These are phyloP conservation scores for Tuber melanosporum DNA, from an alignment of 495 filamentous ascomycete species.

Conservation along the genomic window DNA sequence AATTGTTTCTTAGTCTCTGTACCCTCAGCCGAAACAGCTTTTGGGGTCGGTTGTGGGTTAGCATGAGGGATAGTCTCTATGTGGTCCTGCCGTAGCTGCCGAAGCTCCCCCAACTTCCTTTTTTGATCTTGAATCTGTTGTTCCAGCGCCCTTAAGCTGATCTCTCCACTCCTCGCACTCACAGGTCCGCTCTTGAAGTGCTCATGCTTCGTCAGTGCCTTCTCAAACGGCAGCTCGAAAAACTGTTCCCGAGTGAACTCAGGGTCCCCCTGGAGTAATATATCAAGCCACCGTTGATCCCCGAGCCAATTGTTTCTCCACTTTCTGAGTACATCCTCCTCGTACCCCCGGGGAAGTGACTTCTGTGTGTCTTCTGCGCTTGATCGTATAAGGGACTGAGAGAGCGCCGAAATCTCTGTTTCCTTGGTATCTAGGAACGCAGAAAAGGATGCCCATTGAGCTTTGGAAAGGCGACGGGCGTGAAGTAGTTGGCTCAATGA, in stretches of 20 bases:
- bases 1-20: slow-evolving; percentile 3
- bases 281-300: slow-evolving; percentile 40
- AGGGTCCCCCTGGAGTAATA: slow-evolving; percentile 35
- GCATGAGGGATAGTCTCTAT: not conserved
- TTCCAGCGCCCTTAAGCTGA: slow-evolving; percentile 35
- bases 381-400: slow-evolving; percentile 7
- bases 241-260: slow-evolving; percentile 36
- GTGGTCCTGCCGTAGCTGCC: slow-evolving; percentile 20
- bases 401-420: slow-evolving; percentile 20
- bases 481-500: slow-evolving; percentile 26
- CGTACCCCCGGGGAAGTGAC: slow-evolving; percentile 21
- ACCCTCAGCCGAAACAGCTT: not conserved
- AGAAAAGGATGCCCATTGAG: slow-evolving; percentile 37
- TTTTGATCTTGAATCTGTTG: slow-evolving; percentile 39
- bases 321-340: slow-evolving; percentile 34
- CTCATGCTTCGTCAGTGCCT: slow-evolving; percentile 35
- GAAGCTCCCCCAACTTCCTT: slow-evolving; percentile 28
- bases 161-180: slow-evolving; percentile 13
- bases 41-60: not conserved
- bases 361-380: slow-evolving; percentile 8
- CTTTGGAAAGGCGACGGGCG: slow-evolving; percentile 33
- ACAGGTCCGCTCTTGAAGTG: slow-evolving; percentile 30
- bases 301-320: slow-evolving; percentile 42
- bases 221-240: slow-evolving; percentile 38
- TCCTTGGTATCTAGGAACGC: slow-evolving; percentile 33